These are phyloP conservation scores for Butyriboletus loyo DNA, from an alignment of 768 basidiomycete species.

Conservation along the genomic window DNA sequence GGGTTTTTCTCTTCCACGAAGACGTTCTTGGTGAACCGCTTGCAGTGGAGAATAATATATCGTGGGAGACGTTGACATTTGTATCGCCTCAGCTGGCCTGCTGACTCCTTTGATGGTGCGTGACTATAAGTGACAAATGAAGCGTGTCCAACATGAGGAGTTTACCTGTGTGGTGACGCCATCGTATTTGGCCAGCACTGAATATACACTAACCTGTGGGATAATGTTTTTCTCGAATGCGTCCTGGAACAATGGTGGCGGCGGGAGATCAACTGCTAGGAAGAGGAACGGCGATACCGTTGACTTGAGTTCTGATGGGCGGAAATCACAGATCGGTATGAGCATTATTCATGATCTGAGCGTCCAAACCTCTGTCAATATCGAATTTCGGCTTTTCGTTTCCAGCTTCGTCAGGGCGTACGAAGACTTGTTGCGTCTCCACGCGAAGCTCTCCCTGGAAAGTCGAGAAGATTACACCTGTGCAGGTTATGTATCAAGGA, in stretches of 20 bases:
- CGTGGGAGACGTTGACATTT: slow-evolving; percentile 87
- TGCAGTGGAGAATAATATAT: slow-evolving; percentile 93
- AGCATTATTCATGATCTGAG: slow-evolving; percentile 2
- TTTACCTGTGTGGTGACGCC: slow-evolving; percentile 83
- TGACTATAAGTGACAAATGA: slow-evolving; percentile 11
- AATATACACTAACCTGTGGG: slow-evolving; percentile 91
- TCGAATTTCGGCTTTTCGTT: slow-evolving; percentile 89
- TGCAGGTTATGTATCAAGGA: slow-evolving; percentile 17
- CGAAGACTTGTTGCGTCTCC: slow-evolving; percentile 90
- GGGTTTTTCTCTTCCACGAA: slow-evolving; percentile 99
- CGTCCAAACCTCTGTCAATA: slow-evolving; percentile 78
- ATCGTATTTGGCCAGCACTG: slow-evolving; percentile 91
- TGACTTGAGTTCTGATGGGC: slow-evolving; percentile 73
- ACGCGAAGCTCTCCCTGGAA: slow-evolving; percentile 94
- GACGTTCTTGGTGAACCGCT: slow-evolving; percentile 92
- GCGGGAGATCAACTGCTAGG: slow-evolving; percentile 92
- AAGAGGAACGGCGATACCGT: slow-evolving; percentile 90
- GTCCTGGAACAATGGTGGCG: slow-evolving; percentile 97
- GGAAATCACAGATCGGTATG: slow-evolving; percentile 22
- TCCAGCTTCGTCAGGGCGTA: slow-evolving; percentile 71
- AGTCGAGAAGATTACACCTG: slow-evolving; percentile 87
- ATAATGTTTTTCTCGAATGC: slow-evolving; percentile 97
- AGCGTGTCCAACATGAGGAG: slow-evolving; percentile 20
- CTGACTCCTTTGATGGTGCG: slow-evolving; percentile 61
- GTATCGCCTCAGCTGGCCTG: slow-evolving; percentile 81